Conservation (phyloP, 208 protist genomes). For the Wallacemonas sp. region DNA sequence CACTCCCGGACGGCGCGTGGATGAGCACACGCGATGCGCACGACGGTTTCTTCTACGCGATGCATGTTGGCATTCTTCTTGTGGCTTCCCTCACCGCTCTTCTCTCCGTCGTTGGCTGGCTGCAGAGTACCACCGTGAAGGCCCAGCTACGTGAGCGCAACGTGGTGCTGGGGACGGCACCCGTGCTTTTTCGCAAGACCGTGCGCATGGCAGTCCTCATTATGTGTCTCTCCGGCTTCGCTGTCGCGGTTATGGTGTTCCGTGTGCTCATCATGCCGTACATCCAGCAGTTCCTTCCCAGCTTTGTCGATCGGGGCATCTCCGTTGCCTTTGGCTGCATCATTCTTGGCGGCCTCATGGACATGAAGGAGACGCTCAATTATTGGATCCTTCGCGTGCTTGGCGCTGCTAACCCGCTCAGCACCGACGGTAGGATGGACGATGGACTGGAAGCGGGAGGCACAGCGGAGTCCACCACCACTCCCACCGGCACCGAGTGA, state of each 20-base stretch:
- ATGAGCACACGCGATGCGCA: not conserved
- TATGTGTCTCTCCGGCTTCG: slow-evolving; percentile 29
- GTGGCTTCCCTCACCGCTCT: slow-evolving; percentile 14
- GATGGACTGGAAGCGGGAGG: not conserved
- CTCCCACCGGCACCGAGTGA: too few species aligned
- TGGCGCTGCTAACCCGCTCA: slow-evolving; percentile 38
- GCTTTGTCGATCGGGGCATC: slow-evolving; percentile 34
- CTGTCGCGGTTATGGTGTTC: slow-evolving; percentile 16
- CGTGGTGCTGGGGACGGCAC: slow-evolving; percentile 52
- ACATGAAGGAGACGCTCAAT: slow-evolving; percentile 75
- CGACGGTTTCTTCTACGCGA: slow-evolving; percentile 4
- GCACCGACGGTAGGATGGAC: slow-evolving; percentile 12
- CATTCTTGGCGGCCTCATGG: slow-evolving; percentile 71
- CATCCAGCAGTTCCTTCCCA: slow-evolving; percentile 33
- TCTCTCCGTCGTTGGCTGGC: slow-evolving; percentile 17
- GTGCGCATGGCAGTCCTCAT: slow-evolving; percentile 58
- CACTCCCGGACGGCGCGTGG: not conserved
- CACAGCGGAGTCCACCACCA: not conserved
- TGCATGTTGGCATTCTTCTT: slow-evolving; percentile 8
- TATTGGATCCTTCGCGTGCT: slow-evolving; percentile 47
- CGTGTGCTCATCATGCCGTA: slow-evolving; percentile 30
- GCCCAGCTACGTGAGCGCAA: slow-evolving; percentile 32
- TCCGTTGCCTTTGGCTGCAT: slow-evolving; percentile 45
- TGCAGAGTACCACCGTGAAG: slow-evolving; percentile 21
- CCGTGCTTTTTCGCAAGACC: slow-evolving; percentile 62